Evolutionary conservation across 2,329 filamentous ascomycete genomes (phyloP), one percentile per base, ranked within the genome.

Genomic region (Macroventuria anomochaeta): DNA sequence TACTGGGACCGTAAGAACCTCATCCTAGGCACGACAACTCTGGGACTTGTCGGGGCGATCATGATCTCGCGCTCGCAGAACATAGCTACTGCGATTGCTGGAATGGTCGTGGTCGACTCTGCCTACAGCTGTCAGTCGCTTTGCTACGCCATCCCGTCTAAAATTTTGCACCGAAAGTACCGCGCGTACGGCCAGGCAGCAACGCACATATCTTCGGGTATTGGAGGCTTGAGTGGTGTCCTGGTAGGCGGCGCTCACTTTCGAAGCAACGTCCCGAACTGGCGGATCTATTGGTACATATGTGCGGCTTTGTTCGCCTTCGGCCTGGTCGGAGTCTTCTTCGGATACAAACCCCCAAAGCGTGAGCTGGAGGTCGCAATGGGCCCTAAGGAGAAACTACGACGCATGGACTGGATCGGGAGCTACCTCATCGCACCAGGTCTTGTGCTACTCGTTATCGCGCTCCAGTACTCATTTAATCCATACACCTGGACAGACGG

Each of bases 1-100:
- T 43, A 43, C 13, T 43, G 40, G 40, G 40, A 29, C 40, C 40
- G 40, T 2, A 43, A 43, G 40, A 25, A 32, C 7, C 21, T 43
- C 13, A 33, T 43, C 18, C 29, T 32, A n/a, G 20, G 8, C 8
- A 18, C 28, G 5, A 33, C 40, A 6, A 5, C 18, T 13, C 5
- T 31, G 1, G 40, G 40, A 7, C 13, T 43, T 15, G 28, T 33
- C 4, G 40, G 40, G 34, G 13, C 40, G 2, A 43, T 43, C 20
- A 32, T 43, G 28, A 18, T 43, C 3, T 33, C 40, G 1, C 18
- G 40, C 10, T 20, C 40, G 5, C 40, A 33, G 28, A 32, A 43
- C 29, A 34, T 43, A 10, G 18, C 29, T 12, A 43, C 28, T 7
- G 40, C 40, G 2, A 43, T 43, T 7, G 29, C 40, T 20, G 40